These are phyloP conservation scores for Linnemannia exigua DNA, from an alignment of 192 early-diverging fungal species.

Conservation along the genomic window DNA sequence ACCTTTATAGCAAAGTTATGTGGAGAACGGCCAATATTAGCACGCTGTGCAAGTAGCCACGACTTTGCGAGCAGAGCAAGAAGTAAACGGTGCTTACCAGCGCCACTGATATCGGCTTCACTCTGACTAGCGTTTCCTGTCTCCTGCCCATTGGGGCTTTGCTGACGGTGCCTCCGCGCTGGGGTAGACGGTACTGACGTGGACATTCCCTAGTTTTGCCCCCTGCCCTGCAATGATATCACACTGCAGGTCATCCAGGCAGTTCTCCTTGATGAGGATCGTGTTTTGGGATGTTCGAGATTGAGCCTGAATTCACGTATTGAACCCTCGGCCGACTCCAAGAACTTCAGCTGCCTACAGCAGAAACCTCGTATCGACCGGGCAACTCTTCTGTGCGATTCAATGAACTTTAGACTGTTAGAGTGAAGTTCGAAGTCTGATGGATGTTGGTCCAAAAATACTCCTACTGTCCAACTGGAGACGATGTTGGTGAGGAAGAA, in stretches of 20 bases:
- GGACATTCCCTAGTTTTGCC: constrained; percentile 14
- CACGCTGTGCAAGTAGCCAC: constrained; percentile 14
- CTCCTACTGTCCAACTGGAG: constrained; percentile 22
- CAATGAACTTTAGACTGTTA: constrained; percentile 10
- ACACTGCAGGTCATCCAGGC: constrained; percentile 25
- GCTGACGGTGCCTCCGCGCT: too few species aligned
- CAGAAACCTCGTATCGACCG: constrained; percentile 26
- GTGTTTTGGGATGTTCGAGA: constrained; percentile 39
- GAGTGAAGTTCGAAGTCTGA: constrained; percentile 29
- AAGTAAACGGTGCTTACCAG: constrained; percentile 20
- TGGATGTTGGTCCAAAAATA: constrained; percentile 29
- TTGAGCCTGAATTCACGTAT: constrained; percentile 23
- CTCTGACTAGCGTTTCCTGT: constrained; percentile 16
- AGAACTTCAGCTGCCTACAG: constrained; percentile 18
- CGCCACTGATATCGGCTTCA: constrained; percentile 2
- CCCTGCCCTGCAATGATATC: constrained; percentile 21
- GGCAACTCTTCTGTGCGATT: constrained; percentile 19
- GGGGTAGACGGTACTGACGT: neutral
- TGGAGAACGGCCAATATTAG: constrained; percentile 7
- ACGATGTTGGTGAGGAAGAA: constrained; percentile 33
- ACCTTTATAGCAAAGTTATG: constrained; percentile 5
- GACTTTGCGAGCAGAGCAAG: constrained; percentile 17
- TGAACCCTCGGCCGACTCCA: constrained; percentile 22
- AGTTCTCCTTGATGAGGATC: constrained; percentile 30
- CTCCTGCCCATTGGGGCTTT: constrained; percentile 8